Conservation (phyloP, 2,329 filamentous ascomycete species). For the Dendrostoma leiphaemia region DNA sequence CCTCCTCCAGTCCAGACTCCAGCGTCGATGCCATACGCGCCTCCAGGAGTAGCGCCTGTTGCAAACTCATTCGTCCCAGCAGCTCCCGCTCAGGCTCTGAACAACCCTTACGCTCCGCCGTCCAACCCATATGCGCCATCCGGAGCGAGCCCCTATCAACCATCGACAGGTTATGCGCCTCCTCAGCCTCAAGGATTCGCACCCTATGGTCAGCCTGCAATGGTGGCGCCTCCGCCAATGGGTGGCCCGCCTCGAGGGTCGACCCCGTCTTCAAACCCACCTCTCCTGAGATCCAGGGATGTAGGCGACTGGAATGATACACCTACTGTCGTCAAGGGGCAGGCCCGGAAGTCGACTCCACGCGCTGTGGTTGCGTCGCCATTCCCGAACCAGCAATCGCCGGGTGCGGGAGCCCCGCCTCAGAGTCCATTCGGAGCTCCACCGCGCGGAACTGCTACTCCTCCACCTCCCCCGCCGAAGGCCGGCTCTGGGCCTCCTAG, state of each 20-base stretch:
- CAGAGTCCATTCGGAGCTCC: slow-evolving; percentile 52
- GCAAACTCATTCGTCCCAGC: slow-evolving; percentile 29
- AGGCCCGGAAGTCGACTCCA: slow-evolving; percentile 72
- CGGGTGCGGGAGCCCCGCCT: slow-evolving; percentile 47
- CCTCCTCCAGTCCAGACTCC: slow-evolving; percentile 17
- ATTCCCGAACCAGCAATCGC: slow-evolving; percentile 63
- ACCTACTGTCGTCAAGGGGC: slow-evolving; percentile 78
- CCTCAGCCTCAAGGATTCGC: slow-evolving; percentile 31
- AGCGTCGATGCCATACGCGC: slow-evolving; percentile 5
- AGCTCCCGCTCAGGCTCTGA: slow-evolving; percentile 25
- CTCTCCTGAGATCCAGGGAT: slow-evolving; percentile 68
- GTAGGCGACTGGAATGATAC: slow-evolving; percentile 93
- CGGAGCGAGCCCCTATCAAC: slow-evolving; percentile 26
- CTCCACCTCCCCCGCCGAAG: slow-evolving; percentile 82
- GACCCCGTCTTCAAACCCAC: slow-evolving; percentile 64
- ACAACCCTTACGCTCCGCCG: slow-evolving; percentile 33
- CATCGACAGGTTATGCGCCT: slow-evolving; percentile 9
- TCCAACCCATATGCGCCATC: slow-evolving; percentile 30
- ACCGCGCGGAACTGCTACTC: slow-evolving; percentile 63
- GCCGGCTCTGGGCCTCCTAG: slow-evolving; percentile 63
- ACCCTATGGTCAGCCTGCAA: slow-evolving; percentile 36
- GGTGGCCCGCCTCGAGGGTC: slow-evolving; percentile 52
- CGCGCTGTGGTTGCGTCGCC: slow-evolving; percentile 70
- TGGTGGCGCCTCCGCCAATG: slow-evolving; percentile 27
- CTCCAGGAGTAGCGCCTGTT: slow-evolving; percentile 20